Conservation (phyloP, 2,329 filamentous ascomycete genomes). For the Aspergillus neoniger region DNA sequence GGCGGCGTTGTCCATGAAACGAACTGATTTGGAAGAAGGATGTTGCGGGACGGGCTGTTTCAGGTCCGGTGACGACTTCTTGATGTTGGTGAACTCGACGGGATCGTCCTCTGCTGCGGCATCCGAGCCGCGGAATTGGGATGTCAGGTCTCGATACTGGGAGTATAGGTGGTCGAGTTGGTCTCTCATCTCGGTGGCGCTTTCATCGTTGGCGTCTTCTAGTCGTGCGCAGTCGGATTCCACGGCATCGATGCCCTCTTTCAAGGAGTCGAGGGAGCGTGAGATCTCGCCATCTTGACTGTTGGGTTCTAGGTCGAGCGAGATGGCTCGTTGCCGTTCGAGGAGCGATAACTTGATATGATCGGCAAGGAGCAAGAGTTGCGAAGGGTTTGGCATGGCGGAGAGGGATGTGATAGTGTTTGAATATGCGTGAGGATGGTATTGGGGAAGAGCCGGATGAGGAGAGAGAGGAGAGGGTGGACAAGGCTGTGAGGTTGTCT, state of each 20-base stretch:
- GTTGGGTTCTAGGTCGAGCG: constrained; percentile 74
- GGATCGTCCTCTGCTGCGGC: constrained; percentile 19
- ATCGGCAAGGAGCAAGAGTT: constrained; percentile 90
- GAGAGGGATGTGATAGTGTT: constrained; percentile 12
- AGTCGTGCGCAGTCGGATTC: constrained; percentile 65
- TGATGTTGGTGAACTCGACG: constrained; percentile 64
- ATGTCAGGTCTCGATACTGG: constrained; percentile 74
- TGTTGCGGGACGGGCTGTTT: constrained; percentile 48
- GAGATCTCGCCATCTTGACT: constrained; percentile 87
- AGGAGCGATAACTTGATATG: constrained; percentile 95
- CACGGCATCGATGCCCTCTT: constrained; percentile 73
- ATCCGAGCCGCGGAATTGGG: constrained; percentile 74
- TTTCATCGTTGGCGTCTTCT: constrained; percentile 56
- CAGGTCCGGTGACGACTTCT: constrained; percentile 43
- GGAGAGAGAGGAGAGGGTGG: not conserved
- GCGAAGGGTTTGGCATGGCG: constrained; percentile 59
- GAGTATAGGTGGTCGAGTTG: constrained; percentile 68
- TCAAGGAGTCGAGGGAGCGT: constrained; percentile 81
- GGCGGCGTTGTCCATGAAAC: constrained; percentile 71
- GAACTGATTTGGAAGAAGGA: constrained; percentile 69
- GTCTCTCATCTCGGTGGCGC: constrained; percentile 58
- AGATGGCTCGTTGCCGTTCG: constrained; percentile 83
- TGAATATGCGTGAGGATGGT: constrained; percentile 1
- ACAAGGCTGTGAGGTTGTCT: not conserved
- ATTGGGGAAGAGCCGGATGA: not conserved